Evolutionary conservation across 805 yeast genomes (phyloP), one percentile per base, ranked within the genome.

Genomic region (Jamesozyma piceae): DNA sequence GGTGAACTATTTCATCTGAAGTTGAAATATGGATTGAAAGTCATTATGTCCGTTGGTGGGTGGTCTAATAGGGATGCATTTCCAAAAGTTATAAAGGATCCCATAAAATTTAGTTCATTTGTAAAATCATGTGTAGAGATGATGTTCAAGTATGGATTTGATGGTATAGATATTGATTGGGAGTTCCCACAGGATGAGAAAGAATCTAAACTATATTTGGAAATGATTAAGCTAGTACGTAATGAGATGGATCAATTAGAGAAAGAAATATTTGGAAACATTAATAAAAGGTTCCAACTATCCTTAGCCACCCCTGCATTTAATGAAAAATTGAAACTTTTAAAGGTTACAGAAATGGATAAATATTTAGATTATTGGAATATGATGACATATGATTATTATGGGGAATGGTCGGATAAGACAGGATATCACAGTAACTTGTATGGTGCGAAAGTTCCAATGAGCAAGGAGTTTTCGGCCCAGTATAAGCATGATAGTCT

Each of bases 161-260:
- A 92, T 59, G 97, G 98, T 0, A 66, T 90, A 37, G 97, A 92
- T 60, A 65, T 90, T 24, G 98, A 90, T 63, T 90, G 96, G 96
- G 98, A 90, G 62, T 90, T 79, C 54, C 95, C 96, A 0, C 57
- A 61, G 6, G 67, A 59, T 34, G 53, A 56, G 3, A 22, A 39
- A 2, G 79, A 83, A 46, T 76, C 77, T 1, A 37, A 51, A 0
- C 55, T 60, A 31, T 70, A 77, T 47, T 65, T 73, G 1, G 52
- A 56, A 3, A 47, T 86, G 32, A 59, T 82, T 17, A 50, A 52
- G 35, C 46, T 43, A 14, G 50, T 78, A 21, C 67, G 77, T 34
- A 35, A 14, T 1, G 67, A 54, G 27, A 56, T 83, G 43, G 63
- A 67, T 43, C 32, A 45, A 9, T 47, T 70, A 9, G 79, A 77